Base-by-base conservation (phyloP, 2,329 filamentous ascomycete genomes). In the Magnaporthiopsis incrustans region DNA sequence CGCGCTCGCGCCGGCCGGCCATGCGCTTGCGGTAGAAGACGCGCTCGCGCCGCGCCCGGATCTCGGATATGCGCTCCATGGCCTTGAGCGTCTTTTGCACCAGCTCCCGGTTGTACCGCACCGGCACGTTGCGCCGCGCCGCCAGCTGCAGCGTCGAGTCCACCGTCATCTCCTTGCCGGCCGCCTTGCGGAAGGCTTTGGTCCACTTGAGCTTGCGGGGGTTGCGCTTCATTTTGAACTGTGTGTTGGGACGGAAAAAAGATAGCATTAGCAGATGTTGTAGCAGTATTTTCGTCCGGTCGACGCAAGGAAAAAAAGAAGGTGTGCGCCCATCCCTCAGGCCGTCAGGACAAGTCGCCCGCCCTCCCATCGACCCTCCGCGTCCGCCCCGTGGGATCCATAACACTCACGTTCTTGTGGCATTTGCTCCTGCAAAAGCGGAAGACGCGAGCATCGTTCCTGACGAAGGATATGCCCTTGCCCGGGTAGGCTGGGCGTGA, bases 221-320 rank as follows among this genome's bases (percentile, higher is more conserved):
- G 80, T 98, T 97, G 70, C 95, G 89, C 89, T 97, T 97, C 91
- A 96, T 96, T 80, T 96, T 95, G 86, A 96, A 96, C 82, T 87
- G 69, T 61, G 7, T 1, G 18, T 65, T 44, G 50, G 15, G 14
- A 8, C 27, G 53, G 26, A 15, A 53, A 26, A 15, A 38, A 12
- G 15, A 4, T 18, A 57, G 25, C 25, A 15, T 38, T 59, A 50
- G 58, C 59, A 32, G 25, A 22, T 60, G 26, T 18, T 18, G n/a
- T 44, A 22, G 22, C 2, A 53, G 44, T 10, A 22, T 7, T 50
- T 35, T 38, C 12, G 38, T 7, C 38, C 4, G 15, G 38, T 22
- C 27, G 30, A 27, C 15, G 58, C 30, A n/a, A n/a, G 15, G 12
- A 10, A 33, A 33, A 25, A 60, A 61, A 25, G 32, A 61, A 12